These are phyloP conservation scores for Debaryomycetaceae sp. DNA, from an alignment of 1,139 yeast genomes.

Conservation along the genomic window DNA sequence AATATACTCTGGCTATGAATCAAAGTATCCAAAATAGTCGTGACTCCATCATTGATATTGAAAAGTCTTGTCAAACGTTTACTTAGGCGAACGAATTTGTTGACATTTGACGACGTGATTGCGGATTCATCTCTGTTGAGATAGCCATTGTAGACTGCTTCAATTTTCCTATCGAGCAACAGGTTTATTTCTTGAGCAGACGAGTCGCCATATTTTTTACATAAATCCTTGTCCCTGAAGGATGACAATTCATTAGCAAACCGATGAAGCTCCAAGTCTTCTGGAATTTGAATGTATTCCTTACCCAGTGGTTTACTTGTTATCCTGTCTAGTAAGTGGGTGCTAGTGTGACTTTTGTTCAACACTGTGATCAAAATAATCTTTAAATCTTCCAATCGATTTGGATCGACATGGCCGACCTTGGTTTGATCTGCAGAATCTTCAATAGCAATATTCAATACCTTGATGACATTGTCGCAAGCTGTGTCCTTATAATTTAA, in stretches of 20 bases:
- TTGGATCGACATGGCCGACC: not conserved
- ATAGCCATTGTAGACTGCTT: constrained; percentile 9
- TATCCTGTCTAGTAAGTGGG: constrained; percentile 7
- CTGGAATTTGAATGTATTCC: constrained; percentile 18
- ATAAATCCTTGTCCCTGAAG: constrained; percentile 16
- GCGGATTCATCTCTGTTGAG: not conserved
- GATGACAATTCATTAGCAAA: constrained; percentile 19
- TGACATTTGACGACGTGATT: not conserved
- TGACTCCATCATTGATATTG: constrained; percentile 26
- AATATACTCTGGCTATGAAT: constrained; percentile 24
- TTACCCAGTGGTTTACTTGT: not conserved
- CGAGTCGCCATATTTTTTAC: constrained; percentile 10
- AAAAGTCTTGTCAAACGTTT: constrained; percentile 21
- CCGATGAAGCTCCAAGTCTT: constrained; percentile 20
- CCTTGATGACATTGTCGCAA: constrained; percentile 1
- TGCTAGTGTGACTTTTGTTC: constrained; percentile 2
- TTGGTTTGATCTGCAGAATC: not conserved
- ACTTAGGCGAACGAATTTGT: constrained; percentile 18
- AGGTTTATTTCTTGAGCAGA: constrained; percentile 13
- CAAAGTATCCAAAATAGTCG: constrained; percentile 32
- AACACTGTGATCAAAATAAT: constrained; percentile 1
- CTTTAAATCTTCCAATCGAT: not conserved
- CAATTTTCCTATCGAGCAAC: constrained; percentile 17
- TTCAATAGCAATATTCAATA: constrained; percentile 3
- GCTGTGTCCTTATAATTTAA: constrained; percentile 4